Evolutionary conservation across 805 yeast genomes (phyloP), one percentile per base, ranked within the genome.

Genomic region (Ogataea wickerhamii): DNA sequence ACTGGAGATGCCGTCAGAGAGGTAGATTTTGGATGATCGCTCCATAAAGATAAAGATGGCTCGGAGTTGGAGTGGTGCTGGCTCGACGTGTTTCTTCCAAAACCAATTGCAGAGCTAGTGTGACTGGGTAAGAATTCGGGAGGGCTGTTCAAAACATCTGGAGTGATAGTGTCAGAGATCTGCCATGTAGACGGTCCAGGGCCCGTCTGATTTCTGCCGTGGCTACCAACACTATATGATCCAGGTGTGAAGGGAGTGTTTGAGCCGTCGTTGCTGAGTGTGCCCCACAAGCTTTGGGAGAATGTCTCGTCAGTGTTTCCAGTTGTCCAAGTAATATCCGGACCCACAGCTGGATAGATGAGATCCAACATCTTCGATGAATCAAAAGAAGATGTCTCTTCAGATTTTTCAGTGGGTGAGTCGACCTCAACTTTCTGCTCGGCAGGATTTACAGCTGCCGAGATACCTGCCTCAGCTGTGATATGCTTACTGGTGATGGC

Each of bases 1-100:
- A 38, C 48, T 7, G 59, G 60, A 3, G 60, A 54, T 4, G 53
- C 47, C 2, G 45, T 41, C 13, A 44, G 13, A 4, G 55, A 47
- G 2, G 38, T 38, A 4, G 49, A 27, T 13, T 18, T 29, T n/a
- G 34, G 30, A 8, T 8, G 18, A 10, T 29, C 32, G 8, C 16
- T 17, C 32, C 32, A 29, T 8, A 29, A 18, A 10, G 36, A 32
- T 8, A 24, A 32, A 8, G 30, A 21, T 21, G 36, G 29, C 17
- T 32, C 29, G 21, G 36, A 32, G 19, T 32, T 21, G 6, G 26
- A 22, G 21, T 36, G 32, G 23, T 36, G 32, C 18, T 14, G 30
- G 18, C 5, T 13, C 14, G 32, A 10, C 11, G 32, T 8, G 29
- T 7, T 7, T 8, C 17, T 13, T 7, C 8, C n/a, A 14, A 26